Percentiles rank a stretch among this genome's conserved stretches.
Evolutionary conservation across 2,329 filamentous ascomycete genomes (phyloP).

Genomic region (Trichoderma harzianum): DNA sequence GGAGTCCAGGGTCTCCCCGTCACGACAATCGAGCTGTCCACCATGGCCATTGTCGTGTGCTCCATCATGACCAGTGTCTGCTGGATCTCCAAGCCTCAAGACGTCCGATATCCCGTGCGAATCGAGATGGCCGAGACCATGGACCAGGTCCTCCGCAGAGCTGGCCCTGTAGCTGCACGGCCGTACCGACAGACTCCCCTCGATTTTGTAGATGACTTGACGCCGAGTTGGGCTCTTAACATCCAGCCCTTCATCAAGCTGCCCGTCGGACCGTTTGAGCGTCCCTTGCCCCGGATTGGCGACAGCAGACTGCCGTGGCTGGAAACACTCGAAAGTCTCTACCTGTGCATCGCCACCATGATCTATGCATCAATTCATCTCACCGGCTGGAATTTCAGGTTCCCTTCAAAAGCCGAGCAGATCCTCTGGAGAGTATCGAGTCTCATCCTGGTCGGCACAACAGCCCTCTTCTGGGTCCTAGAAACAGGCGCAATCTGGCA

Average conservation of each 20-base stretch:
- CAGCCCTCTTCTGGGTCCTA: background rate
- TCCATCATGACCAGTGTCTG: background rate
- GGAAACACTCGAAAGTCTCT: background rate
- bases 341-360: background rate
- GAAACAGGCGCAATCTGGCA: background rate
- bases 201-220: background rate
- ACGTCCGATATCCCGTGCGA: background rate
- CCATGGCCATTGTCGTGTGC: background rate
- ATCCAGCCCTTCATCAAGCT: background rate
- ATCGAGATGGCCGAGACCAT: background rate
- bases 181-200: background rate
- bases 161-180: background rate
- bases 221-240: background rate
- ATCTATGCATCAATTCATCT: background rate
- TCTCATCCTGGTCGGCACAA: background rate
- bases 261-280: background rate
- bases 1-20: background rate
- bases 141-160: background rate
- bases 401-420: background rate
- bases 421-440: background rate
- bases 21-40: background rate
- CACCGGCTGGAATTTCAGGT: background rate
- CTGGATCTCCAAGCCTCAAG: background rate
- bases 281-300: background rate
- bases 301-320: background rate